Percentiles rank a stretch among this genome's conserved stretches.
Conservation (phyloP, 73 alveolate genomes). For the Paramecium sonneborni region DNA sequence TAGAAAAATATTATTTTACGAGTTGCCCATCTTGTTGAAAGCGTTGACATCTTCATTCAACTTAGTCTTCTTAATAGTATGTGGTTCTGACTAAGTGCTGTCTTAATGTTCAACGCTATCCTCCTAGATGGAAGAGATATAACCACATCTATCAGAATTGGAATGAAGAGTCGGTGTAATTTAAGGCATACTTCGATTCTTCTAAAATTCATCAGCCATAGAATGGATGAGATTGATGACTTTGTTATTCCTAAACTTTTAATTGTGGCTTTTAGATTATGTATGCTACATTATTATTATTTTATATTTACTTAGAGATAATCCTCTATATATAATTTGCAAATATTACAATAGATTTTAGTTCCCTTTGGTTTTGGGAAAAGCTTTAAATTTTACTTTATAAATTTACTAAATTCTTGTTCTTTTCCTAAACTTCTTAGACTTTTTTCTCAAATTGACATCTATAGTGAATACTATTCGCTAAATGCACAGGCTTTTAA, state of each 20-base stretch:
- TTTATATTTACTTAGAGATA: neutral
- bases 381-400: neutral
- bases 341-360: conserved; percentile 10
- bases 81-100: conserved; percentile 31
- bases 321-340: neutral
- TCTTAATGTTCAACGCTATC: conserved; percentile 38
- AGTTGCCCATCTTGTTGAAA: conserved; percentile 38
- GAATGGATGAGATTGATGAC: conserved; percentile 8
- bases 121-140: neutral
- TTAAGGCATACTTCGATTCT: conserved; percentile 20
- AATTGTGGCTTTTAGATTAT: conserved; percentile 17
- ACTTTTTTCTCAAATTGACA: neutral
- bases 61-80: conserved; percentile 5
- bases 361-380: neutral
- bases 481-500: neutral
- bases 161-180: conserved; percentile 41
- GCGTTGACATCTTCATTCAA: neutral
- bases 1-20: neutral
- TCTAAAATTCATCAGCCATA: conserved; percentile 44
- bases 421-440: neutral
- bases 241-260: conserved; percentile 17
- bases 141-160: conserved; percentile 27
- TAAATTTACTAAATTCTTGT: neutral
- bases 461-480: neutral
- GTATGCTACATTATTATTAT: neutral